These are phyloP conservation scores for Hirsutella minnesotensis DNA, from an alignment of 2,329 filamentous ascomycete genomes.

Conservation along the genomic window DNA sequence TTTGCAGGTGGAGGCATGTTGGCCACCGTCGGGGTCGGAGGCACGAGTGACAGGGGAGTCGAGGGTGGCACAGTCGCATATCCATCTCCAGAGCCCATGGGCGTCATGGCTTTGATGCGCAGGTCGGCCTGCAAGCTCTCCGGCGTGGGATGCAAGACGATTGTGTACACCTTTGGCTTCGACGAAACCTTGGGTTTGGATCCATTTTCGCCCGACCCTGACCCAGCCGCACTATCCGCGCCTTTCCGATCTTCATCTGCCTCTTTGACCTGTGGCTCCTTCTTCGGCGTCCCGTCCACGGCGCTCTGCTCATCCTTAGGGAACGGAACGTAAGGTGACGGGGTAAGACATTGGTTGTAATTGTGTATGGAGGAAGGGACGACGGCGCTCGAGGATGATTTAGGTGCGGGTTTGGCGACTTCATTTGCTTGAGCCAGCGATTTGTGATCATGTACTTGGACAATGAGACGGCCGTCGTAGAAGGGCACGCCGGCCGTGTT, in stretches of 20 bases:
- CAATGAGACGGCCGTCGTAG: slow-evolving; percentile 91
- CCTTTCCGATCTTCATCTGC: slow-evolving; percentile 26
- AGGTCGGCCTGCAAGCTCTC: slow-evolving; percentile 68
- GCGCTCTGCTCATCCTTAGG: slow-evolving; percentile 43
- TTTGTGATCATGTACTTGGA: slow-evolving; percentile 85
- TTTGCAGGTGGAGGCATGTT: slow-evolving; percentile 51
- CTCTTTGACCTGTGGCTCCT: slow-evolving; percentile 22
- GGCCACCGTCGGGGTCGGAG: slow-evolving; percentile 48
- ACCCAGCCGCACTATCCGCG: slow-evolving; percentile 47
- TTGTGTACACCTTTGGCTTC: slow-evolving; percentile 59
- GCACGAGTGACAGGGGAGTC: slow-evolving; percentile 49
- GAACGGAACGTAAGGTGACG: slow-evolving; percentile 73
- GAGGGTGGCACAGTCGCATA: slow-evolving; percentile 41
- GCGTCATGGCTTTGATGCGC: slow-evolving; percentile 61
- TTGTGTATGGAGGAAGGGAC: slow-evolving; percentile 81
- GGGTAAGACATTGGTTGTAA: slow-evolving; percentile 79
- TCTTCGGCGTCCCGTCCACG: slow-evolving; percentile 17
- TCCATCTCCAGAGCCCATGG: slow-evolving; percentile 33
- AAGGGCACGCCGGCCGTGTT: slow-evolving; percentile 61
- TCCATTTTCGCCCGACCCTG: slow-evolving; percentile 32
- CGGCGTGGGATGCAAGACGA: slow-evolving; percentile 75
- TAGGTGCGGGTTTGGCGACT: slow-evolving; percentile 27
- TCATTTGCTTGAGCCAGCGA: slow-evolving; percentile 50
- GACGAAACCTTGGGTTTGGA: slow-evolving; percentile 19
- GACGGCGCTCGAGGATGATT: slow-evolving; percentile 46